phyloP scores from a whole-genome alignment of 176 grass and related monocot species.

The Miscanthus lutarioriparius region DNA sequence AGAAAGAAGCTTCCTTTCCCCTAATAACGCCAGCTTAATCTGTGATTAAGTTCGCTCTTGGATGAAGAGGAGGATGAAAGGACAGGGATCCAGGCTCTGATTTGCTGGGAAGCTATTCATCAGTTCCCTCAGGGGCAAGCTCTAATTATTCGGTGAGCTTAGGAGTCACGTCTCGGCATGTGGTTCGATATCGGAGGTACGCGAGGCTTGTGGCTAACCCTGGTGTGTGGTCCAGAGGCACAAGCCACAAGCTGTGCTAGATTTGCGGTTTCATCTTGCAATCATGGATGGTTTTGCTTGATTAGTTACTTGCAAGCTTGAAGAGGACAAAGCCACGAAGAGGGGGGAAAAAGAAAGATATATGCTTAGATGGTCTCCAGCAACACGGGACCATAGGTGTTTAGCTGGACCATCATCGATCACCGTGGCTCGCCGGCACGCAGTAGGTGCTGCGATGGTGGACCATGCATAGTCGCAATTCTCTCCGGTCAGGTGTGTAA shows the following conservation, averaged over 20 bases:
- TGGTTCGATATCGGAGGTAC: constrained; percentile 23
- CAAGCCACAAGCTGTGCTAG: constrained; percentile 26
- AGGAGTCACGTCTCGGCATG: constrained; percentile 43
- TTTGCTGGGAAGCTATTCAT: constrained; percentile 40
- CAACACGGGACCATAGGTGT: constrained; percentile 37
- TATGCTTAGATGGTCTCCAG: constrained; percentile 26
- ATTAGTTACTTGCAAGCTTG: constrained; percentile 47
- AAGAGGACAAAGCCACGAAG: constrained; percentile 36
- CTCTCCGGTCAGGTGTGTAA: neutral
- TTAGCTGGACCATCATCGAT: constrained; percentile 36
- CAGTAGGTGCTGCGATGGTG: constrained; percentile 16
- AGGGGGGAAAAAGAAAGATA: neutral
- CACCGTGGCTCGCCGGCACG: constrained; percentile 15
- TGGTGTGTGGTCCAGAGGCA: constrained; percentile 37
- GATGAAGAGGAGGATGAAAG: neutral
- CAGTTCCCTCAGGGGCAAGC: constrained; percentile 50
- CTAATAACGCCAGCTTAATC: constrained; percentile 29
- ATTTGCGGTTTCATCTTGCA: constrained; percentile 34
- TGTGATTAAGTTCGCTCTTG: neutral
- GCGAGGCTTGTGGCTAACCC: constrained; percentile 26
- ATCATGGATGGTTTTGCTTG: constrained; percentile 36
- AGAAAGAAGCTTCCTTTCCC: constrained; percentile 55
- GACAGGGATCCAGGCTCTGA: constrained; percentile 33
- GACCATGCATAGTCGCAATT: neutral
- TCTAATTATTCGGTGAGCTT: constrained; percentile 48